A percentile compares a stretch with the other conserved stretches of the same genome.
phyloP scores from a whole-genome alignment of 2,329 filamentous ascomycete genomes.

The Xylaria digitata region DNA sequence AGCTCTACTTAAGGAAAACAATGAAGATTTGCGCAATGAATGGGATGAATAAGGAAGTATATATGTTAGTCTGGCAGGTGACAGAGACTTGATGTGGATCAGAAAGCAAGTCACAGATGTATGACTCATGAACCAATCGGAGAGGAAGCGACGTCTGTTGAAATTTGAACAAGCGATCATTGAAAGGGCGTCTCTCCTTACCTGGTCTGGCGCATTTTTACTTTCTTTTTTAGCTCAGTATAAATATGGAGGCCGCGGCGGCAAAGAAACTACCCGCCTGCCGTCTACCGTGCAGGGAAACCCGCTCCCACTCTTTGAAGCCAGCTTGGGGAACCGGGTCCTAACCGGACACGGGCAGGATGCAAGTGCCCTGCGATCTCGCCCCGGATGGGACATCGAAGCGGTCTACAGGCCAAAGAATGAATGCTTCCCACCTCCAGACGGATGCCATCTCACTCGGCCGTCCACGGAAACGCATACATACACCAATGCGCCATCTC shows the following conservation, averaged over 20 bases:
- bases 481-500: slow-evolving; percentile 30
- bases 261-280: slow-evolving; percentile 18
- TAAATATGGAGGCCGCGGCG: slow-evolving; percentile 24
- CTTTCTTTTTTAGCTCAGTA: slow-evolving; percentile 16
- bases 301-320: slow-evolving; percentile 22
- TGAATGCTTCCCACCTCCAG: slow-evolving; percentile 4
- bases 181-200: slow-evolving; percentile 31
- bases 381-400: slow-evolving; percentile 17
- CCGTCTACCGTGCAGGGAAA: slow-evolving; percentile 8
- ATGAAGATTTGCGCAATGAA: slow-evolving; percentile 15
- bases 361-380: slow-evolving; percentile 33
- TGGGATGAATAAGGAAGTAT: slow-evolving; percentile 28
- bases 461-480: slow-evolving; percentile 23
- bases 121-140: slow-evolving; percentile 39
- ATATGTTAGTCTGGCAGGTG: slow-evolving; percentile 25
- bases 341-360: slow-evolving; percentile 20
- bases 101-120: slow-evolving; percentile 23
- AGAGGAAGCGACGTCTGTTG: slow-evolving; percentile 21
- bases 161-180: slow-evolving; percentile 29
- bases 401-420: neutral
- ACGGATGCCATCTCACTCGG: slow-evolving; percentile 4
- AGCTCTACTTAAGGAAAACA: slow-evolving; percentile 3
- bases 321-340: slow-evolving; percentile 12
- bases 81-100: slow-evolving; percentile 31
- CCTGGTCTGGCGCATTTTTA: slow-evolving; percentile 22